Evolutionary conservation across 83 land plant genomes (phyloP), one percentile per base, ranked within the genome.

Genomic region (Larix sibirica): DNA sequence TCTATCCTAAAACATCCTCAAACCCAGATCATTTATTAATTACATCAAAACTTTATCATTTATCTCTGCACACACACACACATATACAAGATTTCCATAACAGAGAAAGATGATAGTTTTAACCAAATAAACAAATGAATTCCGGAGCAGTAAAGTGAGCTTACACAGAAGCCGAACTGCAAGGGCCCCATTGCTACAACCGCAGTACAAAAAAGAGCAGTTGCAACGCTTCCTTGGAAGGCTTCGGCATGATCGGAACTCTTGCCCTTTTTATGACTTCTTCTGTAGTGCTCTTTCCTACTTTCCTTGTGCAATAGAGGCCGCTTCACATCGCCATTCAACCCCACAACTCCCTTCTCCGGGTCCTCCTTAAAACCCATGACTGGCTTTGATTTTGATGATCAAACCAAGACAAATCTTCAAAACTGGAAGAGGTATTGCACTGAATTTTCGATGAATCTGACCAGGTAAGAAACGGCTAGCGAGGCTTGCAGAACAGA

Each of bases 171-270:
- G 3, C 91, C 94, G 82, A 90, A 92, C 83, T 92, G 90, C 62
- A 90, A 86, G 8, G 94, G 94, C 14, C 94, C 94, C 12, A 92
- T 62, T 40, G 94, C 94, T 13, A 92, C 94, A 68, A 92, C 85
- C 38, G 88, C 71, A 31, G 91, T 91, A 81, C 94, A 92, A 36
- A 84, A 73, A n/a, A 73, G 54, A 42, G 56, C 56, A 42, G 24
- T 42, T 42, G 44, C 56, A 73, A 8, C 8, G 54, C 77, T 73
- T 73, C 77, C 77, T 42, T 73, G 77, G 6, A 73, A 42, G 23
- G 21, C 2, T 42, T 73, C 23, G 40, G 75, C 47, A 42, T 42
- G 8, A 5, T 69, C 74, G 8, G 76, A 71, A 42, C n/a, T n/a
- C 76, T 71, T 71, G 13, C 23, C 76, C 50, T 71, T 71, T 71